Conservation (phyloP, 2,329 filamentous ascomycete genomes). For the Verticillium longisporum region DNA sequence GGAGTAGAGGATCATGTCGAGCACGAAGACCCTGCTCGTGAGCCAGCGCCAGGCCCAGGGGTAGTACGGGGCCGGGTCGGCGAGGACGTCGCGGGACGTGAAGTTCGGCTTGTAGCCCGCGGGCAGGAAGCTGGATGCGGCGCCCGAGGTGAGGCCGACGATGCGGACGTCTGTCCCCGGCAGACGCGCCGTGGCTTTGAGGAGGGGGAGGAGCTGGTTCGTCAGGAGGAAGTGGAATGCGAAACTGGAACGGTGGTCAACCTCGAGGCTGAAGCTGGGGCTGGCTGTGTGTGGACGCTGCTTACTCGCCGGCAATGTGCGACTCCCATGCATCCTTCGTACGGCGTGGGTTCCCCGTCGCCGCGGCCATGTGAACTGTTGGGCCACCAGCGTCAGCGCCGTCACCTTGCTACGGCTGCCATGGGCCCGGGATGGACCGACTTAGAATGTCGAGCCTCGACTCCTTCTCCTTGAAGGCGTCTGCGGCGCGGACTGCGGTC, state of each 20-base stretch:
- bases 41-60: conserved; percentile 10
- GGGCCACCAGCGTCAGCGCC: neutral
- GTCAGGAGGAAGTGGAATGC: conserved; percentile 17
- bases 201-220: conserved; percentile 17
- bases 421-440: conserved; percentile 4
- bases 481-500: conserved; percentile 10
- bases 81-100: conserved; percentile 1
- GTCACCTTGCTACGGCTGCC: too few relatives aligned
- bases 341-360: neutral
- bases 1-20: conserved; percentile 15
- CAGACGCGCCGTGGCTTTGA: conserved; percentile 11
- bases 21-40: conserved; percentile 6
- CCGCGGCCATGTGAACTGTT: conserved; percentile 17
- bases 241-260: conserved; percentile 7
- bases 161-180: conserved; percentile 15
- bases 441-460: conserved; percentile 16
- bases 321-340: conserved; percentile 11
- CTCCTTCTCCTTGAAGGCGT: conserved; percentile 12
- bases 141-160: conserved; percentile 13
- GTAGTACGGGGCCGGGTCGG: conserved; percentile 1
- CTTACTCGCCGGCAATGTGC: conserved; percentile 15
- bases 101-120: conserved; percentile 12
- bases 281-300: neutral
- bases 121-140: conserved; percentile 7
- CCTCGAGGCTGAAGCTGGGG: neutral